Conservation (phyloP, 1,139 yeast species). For the Sugiyamaella neomexicana region DNA sequence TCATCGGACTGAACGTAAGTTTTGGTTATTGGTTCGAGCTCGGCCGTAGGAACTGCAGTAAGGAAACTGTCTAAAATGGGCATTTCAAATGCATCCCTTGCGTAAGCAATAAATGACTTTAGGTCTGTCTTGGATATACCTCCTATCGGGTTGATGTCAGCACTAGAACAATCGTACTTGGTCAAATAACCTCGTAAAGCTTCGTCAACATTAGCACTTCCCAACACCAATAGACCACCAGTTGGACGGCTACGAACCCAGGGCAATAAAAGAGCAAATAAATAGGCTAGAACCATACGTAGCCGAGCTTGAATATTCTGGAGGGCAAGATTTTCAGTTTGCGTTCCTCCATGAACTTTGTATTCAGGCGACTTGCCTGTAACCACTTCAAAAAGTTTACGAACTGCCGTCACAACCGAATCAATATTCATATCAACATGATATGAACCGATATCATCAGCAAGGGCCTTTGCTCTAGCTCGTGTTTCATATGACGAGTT, state of each 20-base stretch:
- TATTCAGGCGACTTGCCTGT: slow-evolving; percentile 88
- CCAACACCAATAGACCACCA: slow-evolving; percentile 84
- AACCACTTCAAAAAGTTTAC: slow-evolving; percentile 76
- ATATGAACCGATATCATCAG: slow-evolving; percentile 77
- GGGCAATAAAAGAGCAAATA: slow-evolving; percentile 92
- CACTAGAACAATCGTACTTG: slow-evolving; percentile 94
- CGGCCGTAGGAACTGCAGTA: slow-evolving; percentile 95
- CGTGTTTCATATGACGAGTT: slow-evolving; percentile 90
- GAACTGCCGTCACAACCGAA: slow-evolving; percentile 68
- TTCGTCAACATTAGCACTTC: slow-evolving; percentile 98
- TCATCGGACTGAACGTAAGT: slow-evolving; percentile 94
- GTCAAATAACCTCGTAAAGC: slow-evolving; percentile 93
- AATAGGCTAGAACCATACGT: slow-evolving; percentile 89
- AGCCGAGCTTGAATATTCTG: slow-evolving; percentile 96
- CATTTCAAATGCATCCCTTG: slow-evolving; percentile 63
- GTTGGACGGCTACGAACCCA: slow-evolving; percentile 77
- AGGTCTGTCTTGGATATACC: slow-evolving; percentile 93
- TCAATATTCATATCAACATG: slow-evolving; percentile 95
- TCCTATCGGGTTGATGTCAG: slow-evolving; percentile 96
- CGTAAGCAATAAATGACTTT: slow-evolving; percentile 80
- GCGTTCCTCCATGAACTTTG: slow-evolving; percentile 90
- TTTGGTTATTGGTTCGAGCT: slow-evolving; percentile 91
- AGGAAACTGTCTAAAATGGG: slow-evolving; percentile 78
- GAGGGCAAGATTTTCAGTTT: slow-evolving; percentile 85
- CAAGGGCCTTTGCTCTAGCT: slow-evolving; percentile 73